These are phyloP conservation scores for Acanthamoeba royreba DNA, from an alignment of 208 protist genomes.

Conservation along the genomic window DNA sequence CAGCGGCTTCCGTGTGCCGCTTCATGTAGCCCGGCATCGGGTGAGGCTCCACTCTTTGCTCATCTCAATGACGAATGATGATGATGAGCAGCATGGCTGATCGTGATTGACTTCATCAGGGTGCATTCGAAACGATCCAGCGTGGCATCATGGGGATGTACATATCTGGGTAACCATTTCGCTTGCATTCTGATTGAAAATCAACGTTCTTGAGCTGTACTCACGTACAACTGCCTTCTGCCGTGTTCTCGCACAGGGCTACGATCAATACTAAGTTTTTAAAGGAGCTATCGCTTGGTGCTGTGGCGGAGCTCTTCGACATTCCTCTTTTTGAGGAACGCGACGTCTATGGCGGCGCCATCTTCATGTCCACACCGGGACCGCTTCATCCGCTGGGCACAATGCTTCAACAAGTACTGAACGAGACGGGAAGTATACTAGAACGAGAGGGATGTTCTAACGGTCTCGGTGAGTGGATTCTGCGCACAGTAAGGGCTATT, in stretches of 20 bases:
- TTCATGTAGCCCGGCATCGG: background rate
- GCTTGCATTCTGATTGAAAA: background rate
- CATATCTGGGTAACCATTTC: background rate
- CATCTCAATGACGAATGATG: background rate
- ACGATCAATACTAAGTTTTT: slow-evolving; percentile 38
- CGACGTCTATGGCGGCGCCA: background rate
- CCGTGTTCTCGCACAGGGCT: background rate
- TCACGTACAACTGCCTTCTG: background rate
- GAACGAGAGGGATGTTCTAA: background rate
- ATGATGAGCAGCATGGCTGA: background rate
- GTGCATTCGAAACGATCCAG: slow-evolving; percentile 1
- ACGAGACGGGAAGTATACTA: background rate
- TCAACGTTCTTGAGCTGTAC: background rate
- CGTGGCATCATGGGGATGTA: slow-evolving; percentile 15
- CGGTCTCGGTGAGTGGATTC: background rate
- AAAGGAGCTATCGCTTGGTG: slow-evolving; percentile 23
- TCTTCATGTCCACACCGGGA: background rate
- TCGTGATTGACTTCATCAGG: background rate
- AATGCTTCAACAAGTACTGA: background rate
- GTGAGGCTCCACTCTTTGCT: background rate
- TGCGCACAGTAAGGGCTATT: background rate
- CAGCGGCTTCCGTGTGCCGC: background rate
- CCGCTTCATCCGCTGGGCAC: background rate
- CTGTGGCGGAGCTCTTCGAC: slow-evolving; percentile 36
- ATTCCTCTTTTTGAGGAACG: slow-evolving; percentile 33